phyloP scores from a whole-genome alignment of 2,329 filamentous ascomycete genomes.

The Rachicladosporium sp. region DNA sequence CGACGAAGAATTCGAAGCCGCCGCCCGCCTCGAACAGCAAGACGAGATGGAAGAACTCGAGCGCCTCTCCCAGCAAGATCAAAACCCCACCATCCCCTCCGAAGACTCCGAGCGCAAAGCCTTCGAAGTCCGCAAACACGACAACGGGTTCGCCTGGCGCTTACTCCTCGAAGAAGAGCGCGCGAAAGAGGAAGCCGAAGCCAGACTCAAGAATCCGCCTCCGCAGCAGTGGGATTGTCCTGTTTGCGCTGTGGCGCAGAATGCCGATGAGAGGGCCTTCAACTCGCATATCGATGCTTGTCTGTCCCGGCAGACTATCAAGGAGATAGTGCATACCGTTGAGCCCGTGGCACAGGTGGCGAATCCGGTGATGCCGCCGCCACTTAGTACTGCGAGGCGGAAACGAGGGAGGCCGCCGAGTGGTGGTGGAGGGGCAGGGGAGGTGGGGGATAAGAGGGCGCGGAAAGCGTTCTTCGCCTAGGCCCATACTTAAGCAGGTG shows the following conservation, averaged over 20 bases:
- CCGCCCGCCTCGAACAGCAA: constrained; percentile 46
- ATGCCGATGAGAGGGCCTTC: constrained; percentile 61
- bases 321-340: constrained; percentile 49
- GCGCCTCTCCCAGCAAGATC: constrained; percentile 47
- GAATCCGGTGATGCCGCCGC: no score
- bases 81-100: constrained; percentile 4
- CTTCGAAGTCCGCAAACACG: constrained; percentile 15
- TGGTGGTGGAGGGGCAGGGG: no score
- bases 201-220: constrained; percentile 9
- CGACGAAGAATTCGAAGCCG: constrained; percentile 52
- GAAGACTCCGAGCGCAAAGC: constrained; percentile 10
- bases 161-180: constrained; percentile 19
- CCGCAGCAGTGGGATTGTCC: constrained; percentile 67
- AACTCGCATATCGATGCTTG: constrained; percentile 91
- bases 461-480: no score
- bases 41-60: constrained; percentile 51
- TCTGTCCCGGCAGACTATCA: constrained; percentile 73
- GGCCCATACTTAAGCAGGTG: no score
- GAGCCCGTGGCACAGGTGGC: not conserved
- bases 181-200: constrained; percentile 12
- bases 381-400: no score
- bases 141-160: constrained; percentile 22
- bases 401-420: no score
- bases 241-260: constrained; percentile 67
- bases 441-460: no score